Base-by-base conservation (phyloP, 139 green algal species). In the Chlamydomonas sp. region DNA sequence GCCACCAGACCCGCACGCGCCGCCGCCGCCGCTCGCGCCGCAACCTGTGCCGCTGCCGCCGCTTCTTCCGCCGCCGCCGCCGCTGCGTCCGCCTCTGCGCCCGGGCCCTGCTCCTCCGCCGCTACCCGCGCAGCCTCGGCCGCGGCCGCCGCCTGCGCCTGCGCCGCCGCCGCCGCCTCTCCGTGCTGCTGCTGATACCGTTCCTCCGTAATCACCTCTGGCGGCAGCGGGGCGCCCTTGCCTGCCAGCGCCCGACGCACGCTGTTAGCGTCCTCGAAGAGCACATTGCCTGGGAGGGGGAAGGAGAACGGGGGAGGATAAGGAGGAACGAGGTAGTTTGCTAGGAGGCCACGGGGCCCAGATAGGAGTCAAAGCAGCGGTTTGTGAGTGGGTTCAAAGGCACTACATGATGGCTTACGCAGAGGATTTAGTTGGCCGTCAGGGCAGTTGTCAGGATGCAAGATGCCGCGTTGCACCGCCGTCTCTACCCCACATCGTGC, bases 241-340 rank as follows among this genome's bases (percentile, higher is more conserved):
- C 91, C 93, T 2, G 91, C 89, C 31, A 98, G 92, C 0, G 96
- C 96, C 20, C 94, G 90, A 84, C 92, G 92, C 3, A 92, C 91
- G 7, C 90, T 95, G n/a, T 88, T 69, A 3, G 31, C 85, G 79
- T 98, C 95, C 4, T 69, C 77, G 78, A 98, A 98, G 57, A 96
- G 18, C 14, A 98, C 93, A 78, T 97, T 97, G 83, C 93, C 93
- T 96, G 84, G 77, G 73, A 66, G 59, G 20, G 9, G 9, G 3
- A 80, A 81, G 61, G 7, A 4, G 1, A 76, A 66, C 77, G 31
- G 20, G 61, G 16, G 58, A 18, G 59, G 14, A 58, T 4, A 12
- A 12, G 15, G 10, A 14, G 64, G 77, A 49, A 66, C 5, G 77
- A 64, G 77, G 63, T 31, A 67, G 62, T 64, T 1, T 66, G 17